Percentiles rank a stretch among this genome's conserved stretches.
Conservation (phyloP, 1,284 basidiomycete genomes). For the Heterobasidion irregulare region DNA sequence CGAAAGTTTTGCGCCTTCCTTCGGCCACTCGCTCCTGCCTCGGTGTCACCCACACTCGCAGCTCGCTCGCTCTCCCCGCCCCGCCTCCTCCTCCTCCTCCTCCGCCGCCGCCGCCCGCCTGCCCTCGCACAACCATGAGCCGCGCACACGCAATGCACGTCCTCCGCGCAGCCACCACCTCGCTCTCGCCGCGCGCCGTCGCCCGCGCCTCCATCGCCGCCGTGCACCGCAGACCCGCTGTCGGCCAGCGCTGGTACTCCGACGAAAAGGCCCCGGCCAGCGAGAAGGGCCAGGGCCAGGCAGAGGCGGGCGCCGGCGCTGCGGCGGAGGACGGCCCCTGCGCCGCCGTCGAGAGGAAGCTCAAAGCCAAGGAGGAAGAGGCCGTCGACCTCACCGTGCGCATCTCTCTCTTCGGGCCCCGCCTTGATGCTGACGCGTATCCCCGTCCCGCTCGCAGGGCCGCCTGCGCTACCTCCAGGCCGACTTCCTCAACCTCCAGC, state of each 20-base stretch:
- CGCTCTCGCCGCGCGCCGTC: constrained; percentile 35
- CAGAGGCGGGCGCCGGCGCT: constrained; percentile 21
- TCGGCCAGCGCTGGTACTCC: constrained; percentile 36
- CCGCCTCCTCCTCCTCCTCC: neutral
- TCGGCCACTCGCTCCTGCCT: neutral
- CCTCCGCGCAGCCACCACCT: constrained; percentile 49
- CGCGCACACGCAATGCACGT: constrained; percentile 38
- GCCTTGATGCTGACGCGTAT: constrained; percentile 6
- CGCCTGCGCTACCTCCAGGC: constrained; percentile 86
- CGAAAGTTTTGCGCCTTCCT: neutral
- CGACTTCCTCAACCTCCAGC: constrained; percentile 92
- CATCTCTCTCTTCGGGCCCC: constrained; percentile 8
- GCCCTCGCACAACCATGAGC: constrained; percentile 31
- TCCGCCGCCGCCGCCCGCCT: constrained; percentile 13
- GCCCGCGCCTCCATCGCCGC: constrained; percentile 27
- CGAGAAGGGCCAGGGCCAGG: constrained; percentile 19
- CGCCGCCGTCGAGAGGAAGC: constrained; percentile 33
- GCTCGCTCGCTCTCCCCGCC: neutral
- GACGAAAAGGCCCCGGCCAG: constrained; percentile 24
- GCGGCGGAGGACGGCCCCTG: constrained; percentile 16
- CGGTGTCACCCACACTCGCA: neutral
- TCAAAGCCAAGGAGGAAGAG: constrained; percentile 68
- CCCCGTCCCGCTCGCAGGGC: constrained; percentile 36
- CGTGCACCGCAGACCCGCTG: constrained; percentile 18
- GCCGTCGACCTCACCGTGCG: constrained; percentile 69